A percentile compares a stretch with the other conserved stretches of the same genome.
Evolutionary conservation across 169 alveolate species (phyloP).

Genomic region (Fabrea salina): DNA sequence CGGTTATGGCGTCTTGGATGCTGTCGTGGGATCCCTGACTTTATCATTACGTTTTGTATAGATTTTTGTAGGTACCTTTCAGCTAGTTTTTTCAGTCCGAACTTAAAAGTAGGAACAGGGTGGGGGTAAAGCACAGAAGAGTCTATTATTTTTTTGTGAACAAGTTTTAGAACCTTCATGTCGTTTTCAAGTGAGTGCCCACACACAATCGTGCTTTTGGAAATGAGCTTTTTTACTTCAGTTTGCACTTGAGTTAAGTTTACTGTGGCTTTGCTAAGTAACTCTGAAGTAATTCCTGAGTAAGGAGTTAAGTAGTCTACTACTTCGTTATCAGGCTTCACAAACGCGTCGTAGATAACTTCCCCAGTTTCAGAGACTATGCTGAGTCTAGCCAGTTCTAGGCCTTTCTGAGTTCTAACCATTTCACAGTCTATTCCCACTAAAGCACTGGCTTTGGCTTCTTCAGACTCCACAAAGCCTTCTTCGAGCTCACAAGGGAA

Average conservation of each 20-base stretch:
- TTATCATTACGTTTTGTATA: constrained; percentile 16
- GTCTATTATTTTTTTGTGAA: constrained; percentile 48
- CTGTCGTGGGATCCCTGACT: constrained; percentile 45
- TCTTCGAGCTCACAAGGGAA: not conserved
- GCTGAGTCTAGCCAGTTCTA: constrained; percentile 48
- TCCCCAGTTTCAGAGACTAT: constrained; percentile 33
- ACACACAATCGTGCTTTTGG: constrained; percentile 34
- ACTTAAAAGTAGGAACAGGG: constrained; percentile 12
- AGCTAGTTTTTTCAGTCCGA: constrained; percentile 41
- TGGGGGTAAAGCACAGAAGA: constrained; percentile 51
- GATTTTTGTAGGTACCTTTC: constrained; percentile 1
- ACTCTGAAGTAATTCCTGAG: constrained; percentile 43
- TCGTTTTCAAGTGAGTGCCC: constrained; percentile 64
- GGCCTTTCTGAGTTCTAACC: constrained; percentile 44
- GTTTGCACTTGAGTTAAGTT: constrained; percentile 32
- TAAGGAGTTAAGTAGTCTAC: constrained; percentile 46
- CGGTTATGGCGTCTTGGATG: constrained; percentile 45
- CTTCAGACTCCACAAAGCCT: not conserved
- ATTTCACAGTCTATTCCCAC: constrained; percentile 60
- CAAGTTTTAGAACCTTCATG: constrained; percentile 36
- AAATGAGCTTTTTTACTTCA: constrained; percentile 12
- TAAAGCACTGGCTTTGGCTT: not conserved
- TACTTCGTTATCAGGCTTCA: constrained; percentile 36
- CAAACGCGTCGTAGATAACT: constrained; percentile 37
- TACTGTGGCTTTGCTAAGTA: constrained; percentile 22